Percentiles rank a stretch among this genome's conserved stretches.
Conservation (phyloP, 768 basidiomycete genomes). For the Lactarius quietus region DNA sequence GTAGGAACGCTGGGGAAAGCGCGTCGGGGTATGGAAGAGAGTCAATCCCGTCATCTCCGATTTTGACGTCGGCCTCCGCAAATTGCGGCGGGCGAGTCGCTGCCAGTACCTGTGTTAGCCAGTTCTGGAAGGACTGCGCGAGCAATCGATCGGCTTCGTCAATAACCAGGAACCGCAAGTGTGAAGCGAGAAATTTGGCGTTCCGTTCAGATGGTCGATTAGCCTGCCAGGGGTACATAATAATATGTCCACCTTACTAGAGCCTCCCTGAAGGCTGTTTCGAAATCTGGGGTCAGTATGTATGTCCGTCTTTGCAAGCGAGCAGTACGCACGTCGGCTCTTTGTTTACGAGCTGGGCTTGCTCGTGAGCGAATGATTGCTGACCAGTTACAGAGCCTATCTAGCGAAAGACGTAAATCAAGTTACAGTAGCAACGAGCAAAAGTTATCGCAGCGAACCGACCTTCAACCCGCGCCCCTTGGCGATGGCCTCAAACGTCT, state of each 20-base stretch:
- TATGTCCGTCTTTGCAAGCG: background rate
- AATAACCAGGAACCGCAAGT: conserved; percentile 94
- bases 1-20: conserved; percentile 58
- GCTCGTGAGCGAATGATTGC: conserved; percentile 91
- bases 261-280: conserved; percentile 71
- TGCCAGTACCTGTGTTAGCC: conserved; percentile 80
- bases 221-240: conserved; percentile 95
- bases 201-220: conserved; percentile 89
- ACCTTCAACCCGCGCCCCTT: conserved; percentile 90
- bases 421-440: too few species aligned
- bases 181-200: conserved; percentile 90
- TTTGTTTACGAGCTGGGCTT: conserved; percentile 69
- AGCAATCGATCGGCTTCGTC: conserved; percentile 98
- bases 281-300: background rate
- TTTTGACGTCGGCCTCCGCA: conserved; percentile 2
- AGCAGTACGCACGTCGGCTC: conserved; percentile 43
- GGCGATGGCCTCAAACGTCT: conserved; percentile 81
- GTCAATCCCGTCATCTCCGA: background rate
- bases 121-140: conserved; percentile 94
- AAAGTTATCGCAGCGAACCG: conserved; percentile 17
- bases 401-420: conserved; percentile 31
- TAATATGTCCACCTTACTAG: conserved; percentile 88
- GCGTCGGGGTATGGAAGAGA: conserved; percentile 45
- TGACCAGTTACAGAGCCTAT: conserved; percentile 87
- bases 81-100: conserved; percentile 50